Percentiles rank a stretch among this genome's conserved stretches.
Conservation (phyloP, 1,284 basidiomycete species). For the Leccinum subrobustum region DNA sequence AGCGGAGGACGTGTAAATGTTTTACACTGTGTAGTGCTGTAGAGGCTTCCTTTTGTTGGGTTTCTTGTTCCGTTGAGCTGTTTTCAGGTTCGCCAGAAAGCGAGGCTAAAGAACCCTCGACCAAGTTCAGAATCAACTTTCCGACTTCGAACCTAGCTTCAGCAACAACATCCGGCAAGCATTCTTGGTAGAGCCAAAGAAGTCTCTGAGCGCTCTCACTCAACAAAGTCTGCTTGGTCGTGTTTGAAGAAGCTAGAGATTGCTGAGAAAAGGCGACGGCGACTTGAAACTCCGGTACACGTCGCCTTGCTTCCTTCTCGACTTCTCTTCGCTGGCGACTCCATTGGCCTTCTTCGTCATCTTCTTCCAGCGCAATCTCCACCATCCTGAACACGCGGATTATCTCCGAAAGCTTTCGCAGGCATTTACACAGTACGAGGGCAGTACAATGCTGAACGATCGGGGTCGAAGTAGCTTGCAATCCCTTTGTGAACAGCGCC, state of each 20-base stretch:
- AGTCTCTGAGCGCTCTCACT: slow-evolving; percentile 79
- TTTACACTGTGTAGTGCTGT: slow-evolving; percentile 53
- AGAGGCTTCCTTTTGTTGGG: slow-evolving; percentile 16
- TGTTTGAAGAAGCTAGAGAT: slow-evolving; percentile 18
- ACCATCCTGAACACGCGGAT: slow-evolving; percentile 50
- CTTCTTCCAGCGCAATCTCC: slow-evolving; percentile 60
- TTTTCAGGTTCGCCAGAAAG: slow-evolving; percentile 17
- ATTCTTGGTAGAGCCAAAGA: slow-evolving; percentile 81
- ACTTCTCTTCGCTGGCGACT: slow-evolving; percentile 57
- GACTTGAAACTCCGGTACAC: slow-evolving; percentile 84
- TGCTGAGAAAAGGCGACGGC: slow-evolving; percentile 76
- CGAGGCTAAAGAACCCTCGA: slow-evolving; percentile 26
- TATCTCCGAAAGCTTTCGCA: slow-evolving; percentile 68
- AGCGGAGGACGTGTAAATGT: slow-evolving; percentile 78
- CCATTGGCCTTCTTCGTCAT: slow-evolving; percentile 70
- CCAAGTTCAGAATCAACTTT: slow-evolving; percentile 64
- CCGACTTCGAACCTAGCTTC: slow-evolving; percentile 87
- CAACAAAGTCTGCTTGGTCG: slow-evolving; percentile 52
- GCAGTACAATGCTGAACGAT: slow-evolving; percentile 86
- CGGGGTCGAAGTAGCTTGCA: slow-evolving; percentile 57
- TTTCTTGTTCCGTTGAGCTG: slow-evolving; percentile 1
- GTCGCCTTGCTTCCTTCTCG: slow-evolving; percentile 70
- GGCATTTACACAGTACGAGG: slow-evolving; percentile 67
- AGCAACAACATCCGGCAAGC: slow-evolving; percentile 69
- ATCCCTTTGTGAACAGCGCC: slow-evolving; percentile 73